These are phyloP conservation scores for Saitozyma podzolica DNA, from an alignment of 768 basidiomycete species.

Conservation along the genomic window DNA sequence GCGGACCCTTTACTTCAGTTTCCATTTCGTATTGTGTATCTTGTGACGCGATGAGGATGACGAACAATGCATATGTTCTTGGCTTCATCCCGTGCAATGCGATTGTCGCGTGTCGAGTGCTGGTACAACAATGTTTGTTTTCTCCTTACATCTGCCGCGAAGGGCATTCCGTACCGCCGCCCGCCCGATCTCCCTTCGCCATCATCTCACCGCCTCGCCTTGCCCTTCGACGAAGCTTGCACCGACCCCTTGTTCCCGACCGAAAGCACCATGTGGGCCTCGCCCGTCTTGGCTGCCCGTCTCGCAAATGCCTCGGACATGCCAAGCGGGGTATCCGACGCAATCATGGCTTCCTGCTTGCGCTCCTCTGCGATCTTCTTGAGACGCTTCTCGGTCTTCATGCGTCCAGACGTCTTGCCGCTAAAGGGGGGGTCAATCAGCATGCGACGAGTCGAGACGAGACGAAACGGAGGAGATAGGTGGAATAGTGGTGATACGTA, in stretches of 20 bases:
- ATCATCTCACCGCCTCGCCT: too few relatives aligned
- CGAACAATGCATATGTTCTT: too few relatives aligned
- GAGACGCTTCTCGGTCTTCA: constrained; percentile 93
- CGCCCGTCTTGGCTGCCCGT: constrained; percentile 88
- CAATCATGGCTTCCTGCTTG: constrained; percentile 89
- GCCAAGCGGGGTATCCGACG: constrained; percentile 91
- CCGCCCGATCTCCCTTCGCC: constrained; percentile 6
- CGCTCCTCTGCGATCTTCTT: constrained; percentile 98
- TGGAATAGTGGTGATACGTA: constrained; percentile 27
- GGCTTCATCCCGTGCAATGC: too few relatives aligned
- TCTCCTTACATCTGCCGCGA: too few relatives aligned
- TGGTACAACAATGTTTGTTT: too few relatives aligned
- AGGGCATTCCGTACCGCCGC: background rate
- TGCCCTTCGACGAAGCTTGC: constrained; percentile 1
- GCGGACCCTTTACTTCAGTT: too few relatives aligned
- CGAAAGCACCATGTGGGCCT: constrained; percentile 92
- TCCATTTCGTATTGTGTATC: too few relatives aligned
- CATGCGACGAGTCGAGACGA: background rate
- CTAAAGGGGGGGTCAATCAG: constrained; percentile 21
- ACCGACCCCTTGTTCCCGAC: constrained; percentile 88
- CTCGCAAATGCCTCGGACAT: constrained; percentile 93
- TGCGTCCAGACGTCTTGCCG: constrained; percentile 92
- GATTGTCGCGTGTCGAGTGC: too few relatives aligned
- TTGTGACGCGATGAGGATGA: too few relatives aligned
- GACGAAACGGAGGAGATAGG: background rate